A percentile compares a stretch with the other conserved stretches of the same genome.
Evolutionary conservation across 116 monocot genomes (phyloP).

Genomic region (Iris pallida): DNA sequence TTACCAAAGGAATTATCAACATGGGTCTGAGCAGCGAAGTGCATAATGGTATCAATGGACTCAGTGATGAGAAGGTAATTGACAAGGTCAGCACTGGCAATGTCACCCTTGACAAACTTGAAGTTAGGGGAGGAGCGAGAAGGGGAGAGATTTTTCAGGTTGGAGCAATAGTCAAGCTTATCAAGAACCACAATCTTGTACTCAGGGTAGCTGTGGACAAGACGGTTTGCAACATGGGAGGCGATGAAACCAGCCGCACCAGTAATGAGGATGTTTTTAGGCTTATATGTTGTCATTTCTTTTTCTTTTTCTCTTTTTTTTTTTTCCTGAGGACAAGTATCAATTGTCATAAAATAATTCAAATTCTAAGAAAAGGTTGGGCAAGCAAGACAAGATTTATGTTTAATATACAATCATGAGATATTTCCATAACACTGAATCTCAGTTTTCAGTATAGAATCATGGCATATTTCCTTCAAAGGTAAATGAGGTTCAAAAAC

Average conservation of each 20-base stretch:
- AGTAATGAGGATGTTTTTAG: slow-evolving; percentile 23
- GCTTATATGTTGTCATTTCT: slow-evolving; percentile 9
- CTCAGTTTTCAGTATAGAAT: too few species aligned
- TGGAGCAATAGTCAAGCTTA: slow-evolving; percentile 28
- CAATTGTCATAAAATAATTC: too few species aligned
- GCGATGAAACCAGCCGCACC: slow-evolving; percentile 26
- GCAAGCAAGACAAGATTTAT: too few species aligned
- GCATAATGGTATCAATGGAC: slow-evolving; percentile 25
- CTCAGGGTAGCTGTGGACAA: slow-evolving; percentile 13
- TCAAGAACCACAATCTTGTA: slow-evolving; percentile 27
- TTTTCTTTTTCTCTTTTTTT: not conserved
- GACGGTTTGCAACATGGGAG: slow-evolving; percentile 21
- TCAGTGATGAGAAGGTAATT: slow-evolving; percentile 21
- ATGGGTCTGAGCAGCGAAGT: slow-evolving; percentile 26
- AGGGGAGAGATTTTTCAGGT: slow-evolving; percentile 17
- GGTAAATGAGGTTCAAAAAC: too few species aligned
- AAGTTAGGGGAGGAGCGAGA: slow-evolving; percentile 15
- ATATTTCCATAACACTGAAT: too few species aligned
- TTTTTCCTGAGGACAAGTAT: too few species aligned
- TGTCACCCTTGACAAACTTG: slow-evolving; percentile 22
- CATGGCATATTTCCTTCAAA: too few species aligned
- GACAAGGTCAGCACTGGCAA: slow-evolving; percentile 20
- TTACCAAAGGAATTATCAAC: slow-evolving; percentile 26
- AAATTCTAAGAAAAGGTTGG: too few species aligned
- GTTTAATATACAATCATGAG: too few species aligned